A percentile compares a stretch with the other conserved stretches of the same genome.
Evolutionary conservation across 441 rosid genomes (phyloP).

Genomic region (Populus hybrid): DNA sequence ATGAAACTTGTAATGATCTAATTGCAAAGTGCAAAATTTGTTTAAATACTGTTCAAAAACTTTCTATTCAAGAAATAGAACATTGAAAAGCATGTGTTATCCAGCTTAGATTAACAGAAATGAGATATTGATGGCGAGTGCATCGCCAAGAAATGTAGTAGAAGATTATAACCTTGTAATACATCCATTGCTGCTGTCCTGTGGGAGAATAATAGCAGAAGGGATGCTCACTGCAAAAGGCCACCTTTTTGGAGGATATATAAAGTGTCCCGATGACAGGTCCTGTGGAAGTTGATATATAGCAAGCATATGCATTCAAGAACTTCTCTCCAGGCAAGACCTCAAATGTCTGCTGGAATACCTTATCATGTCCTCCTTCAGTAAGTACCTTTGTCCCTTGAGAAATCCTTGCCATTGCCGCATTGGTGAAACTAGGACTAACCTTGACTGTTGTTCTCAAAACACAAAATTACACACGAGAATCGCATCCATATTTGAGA

Average conservation of each 20-base stretch:
- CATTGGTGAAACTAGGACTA: constrained; percentile 64
- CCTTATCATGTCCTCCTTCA: constrained; percentile 78
- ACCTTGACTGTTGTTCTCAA: constrained; percentile 44
- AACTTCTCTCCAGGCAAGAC: constrained; percentile 59
- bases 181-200: constrained; percentile 52
- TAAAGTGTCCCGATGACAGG: constrained; percentile 78
- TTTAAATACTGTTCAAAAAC: not conserved
- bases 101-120: not conserved
- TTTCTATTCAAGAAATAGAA: not conserved
- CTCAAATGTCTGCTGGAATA: constrained; percentile 65
- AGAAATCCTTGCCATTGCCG: constrained; percentile 73
- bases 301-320: constrained; percentile 67
- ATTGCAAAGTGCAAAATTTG: not conserved
- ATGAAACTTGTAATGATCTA: not conserved
- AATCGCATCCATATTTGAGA: not conserved
- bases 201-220: constrained; percentile 41
- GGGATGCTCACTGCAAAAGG: constrained; percentile 73
- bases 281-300: constrained; percentile 70
- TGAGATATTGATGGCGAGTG: not conserved
- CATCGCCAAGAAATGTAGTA: not conserved
- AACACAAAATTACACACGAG: not conserved
- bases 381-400: constrained; percentile 70
- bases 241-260: constrained; percentile 51
- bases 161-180: constrained; percentile 56
- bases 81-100: not conserved